Base-by-base conservation (phyloP, 192 early-diverging fungal genomes). In the Dissophora globulifera region DNA sequence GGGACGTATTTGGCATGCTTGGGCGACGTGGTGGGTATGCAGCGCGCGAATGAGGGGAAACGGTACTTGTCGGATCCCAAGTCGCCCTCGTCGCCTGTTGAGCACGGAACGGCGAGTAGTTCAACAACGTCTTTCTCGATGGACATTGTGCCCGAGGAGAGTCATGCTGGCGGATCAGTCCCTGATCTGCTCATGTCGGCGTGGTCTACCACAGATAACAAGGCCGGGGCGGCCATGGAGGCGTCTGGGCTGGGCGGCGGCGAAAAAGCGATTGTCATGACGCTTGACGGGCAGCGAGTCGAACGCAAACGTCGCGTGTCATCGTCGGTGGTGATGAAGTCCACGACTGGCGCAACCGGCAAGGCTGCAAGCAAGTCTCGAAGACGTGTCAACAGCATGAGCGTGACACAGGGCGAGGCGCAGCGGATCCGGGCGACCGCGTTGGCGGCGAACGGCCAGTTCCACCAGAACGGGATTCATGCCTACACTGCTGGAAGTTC, bases 1-100 rank as follows among this genome's bases (percentile, higher is more conserved):
- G 82, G 82, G n/a, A 84, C 83, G 16, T 93, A 92, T 41, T 58
- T 92, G 27, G 89, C 92, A 9, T 93, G 92, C 65, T 70, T 92
- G 47, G 87, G 88, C 35, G 92, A 93, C 69, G 85, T 91, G 55
- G 92, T 93, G 8, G 91, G 90, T 15, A 87, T 91, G 86, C 88
- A 92, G 43, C 72, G 79, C 10, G 79, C 85, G 15, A 81, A 81
- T 10, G 88, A 87, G 25, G 78, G 79, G 10, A 80, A 86, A 50
- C 78, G 84, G 42, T 84, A 82, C 2, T 63, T 84, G 35, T 56
- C 78, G 16, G 69, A 71, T 54, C 40, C 75, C 13, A 65, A 52
- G n/a, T 35, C 45, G 3, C 25, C 75, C 35, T 20, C 58, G 23
- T 30, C 58, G 33, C 40, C 51, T 38, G 31, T n/a, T 29, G 49